Conservation (phyloP, 2,329 filamentous ascomycete species). For the Emergomyces orientalis region DNA sequence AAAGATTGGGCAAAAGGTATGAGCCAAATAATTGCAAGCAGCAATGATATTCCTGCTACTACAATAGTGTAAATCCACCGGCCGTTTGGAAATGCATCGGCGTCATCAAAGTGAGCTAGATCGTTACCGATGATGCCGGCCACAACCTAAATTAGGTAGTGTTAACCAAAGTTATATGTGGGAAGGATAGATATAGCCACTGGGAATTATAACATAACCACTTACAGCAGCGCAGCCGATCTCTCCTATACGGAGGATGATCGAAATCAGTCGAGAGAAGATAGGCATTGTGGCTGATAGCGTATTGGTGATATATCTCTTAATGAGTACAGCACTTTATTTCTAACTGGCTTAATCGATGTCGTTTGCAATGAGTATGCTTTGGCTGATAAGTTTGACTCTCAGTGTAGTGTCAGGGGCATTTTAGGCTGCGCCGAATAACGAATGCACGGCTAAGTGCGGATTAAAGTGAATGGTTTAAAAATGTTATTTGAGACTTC, state of each 20-base stretch:
- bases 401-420: neutral
- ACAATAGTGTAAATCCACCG: conserved; percentile 69
- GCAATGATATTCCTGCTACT: conserved; percentile 57
- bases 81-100: conserved; percentile 47
- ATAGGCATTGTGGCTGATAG: conserved; percentile 36
- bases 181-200: neutral
- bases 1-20: conserved; percentile 61
- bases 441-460: neutral
- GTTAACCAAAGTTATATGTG: neutral
- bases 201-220: conserved; percentile 11
- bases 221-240: conserved; percentile 60
- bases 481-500: neutral
- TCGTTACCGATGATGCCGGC: conserved; percentile 60
- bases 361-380: neutral
- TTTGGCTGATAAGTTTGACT: neutral
- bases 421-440: neutral
- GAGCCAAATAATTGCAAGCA: conserved; percentile 62
- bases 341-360: neutral
- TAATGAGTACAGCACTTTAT: neutral
- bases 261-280: conserved; percentile 46
- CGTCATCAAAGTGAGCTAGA: conserved; percentile 44
- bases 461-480: neutral
- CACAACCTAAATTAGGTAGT: conserved; percentile 37
- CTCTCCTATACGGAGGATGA: conserved; percentile 52
- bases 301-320: neutral